phyloP scores from a whole-genome alignment of 2,329 filamentous ascomycete genomes.

The Trichoderma asperellum region DNA sequence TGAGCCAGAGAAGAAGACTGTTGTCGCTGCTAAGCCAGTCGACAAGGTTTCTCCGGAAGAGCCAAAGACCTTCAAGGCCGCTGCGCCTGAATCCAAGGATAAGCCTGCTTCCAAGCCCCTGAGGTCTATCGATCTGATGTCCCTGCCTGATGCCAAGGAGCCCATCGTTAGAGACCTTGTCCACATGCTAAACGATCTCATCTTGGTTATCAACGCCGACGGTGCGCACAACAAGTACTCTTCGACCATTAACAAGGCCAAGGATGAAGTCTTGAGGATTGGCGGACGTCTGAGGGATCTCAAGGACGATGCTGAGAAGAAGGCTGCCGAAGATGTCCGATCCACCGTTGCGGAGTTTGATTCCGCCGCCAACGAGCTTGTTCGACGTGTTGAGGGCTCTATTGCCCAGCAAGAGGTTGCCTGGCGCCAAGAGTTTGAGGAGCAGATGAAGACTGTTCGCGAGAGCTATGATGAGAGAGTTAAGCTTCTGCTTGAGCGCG shows the following conservation, averaged over 20 bases:
- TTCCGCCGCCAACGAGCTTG: conserved; percentile 81
- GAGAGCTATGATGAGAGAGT: conserved; percentile 80
- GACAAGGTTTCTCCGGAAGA: conserved; percentile 31
- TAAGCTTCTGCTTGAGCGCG: conserved; percentile 75
- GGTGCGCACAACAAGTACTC: conserved; percentile 77
- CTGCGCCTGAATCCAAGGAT: conserved; percentile 66
- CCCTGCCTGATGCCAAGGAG: conserved; percentile 75
- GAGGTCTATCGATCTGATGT: conserved; percentile 76
- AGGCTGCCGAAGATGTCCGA: conserved; percentile 75
- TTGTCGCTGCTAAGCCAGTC: conserved; percentile 37
- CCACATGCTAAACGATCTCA: conserved; percentile 94
- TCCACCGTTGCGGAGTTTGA: conserved; percentile 80
- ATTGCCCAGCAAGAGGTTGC: conserved; percentile 79
- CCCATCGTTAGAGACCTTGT: conserved; percentile 91
- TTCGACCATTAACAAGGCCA: conserved; percentile 80
- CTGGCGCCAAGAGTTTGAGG: conserved; percentile 85
- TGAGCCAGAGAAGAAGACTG: conserved; percentile 26
- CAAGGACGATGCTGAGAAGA: conserved; percentile 68
- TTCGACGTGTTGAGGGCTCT: conserved; percentile 81
- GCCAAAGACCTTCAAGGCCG: conserved; percentile 40
- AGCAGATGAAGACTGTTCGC: conserved; percentile 80
- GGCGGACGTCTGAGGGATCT: conserved; percentile 76
- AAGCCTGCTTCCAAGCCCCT: conserved; percentile 66
- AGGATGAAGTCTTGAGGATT: conserved; percentile 77
- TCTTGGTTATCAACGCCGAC: conserved; percentile 89